Percentiles rank a stretch among this genome's conserved stretches.
Evolutionary conservation across 495 filamentous ascomycete species (phyloP).

Genomic region (Polyplosphaeria fusca): DNA sequence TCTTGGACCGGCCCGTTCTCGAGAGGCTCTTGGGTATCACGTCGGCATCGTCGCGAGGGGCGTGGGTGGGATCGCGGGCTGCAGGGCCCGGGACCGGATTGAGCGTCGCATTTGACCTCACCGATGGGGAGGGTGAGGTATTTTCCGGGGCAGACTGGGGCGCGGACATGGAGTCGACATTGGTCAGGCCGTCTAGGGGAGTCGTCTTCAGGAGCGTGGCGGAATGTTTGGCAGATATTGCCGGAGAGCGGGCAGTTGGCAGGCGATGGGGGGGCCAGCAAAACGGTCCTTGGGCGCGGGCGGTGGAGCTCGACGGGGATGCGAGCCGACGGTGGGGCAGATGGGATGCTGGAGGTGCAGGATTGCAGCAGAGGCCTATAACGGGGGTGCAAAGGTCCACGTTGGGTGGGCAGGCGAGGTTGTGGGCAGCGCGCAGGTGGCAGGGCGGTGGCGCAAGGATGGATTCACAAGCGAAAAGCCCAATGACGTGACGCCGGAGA

Average conservation of each 20-base stretch:
- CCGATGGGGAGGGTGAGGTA: slow-evolving; percentile 35
- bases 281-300: slow-evolving; percentile 2
- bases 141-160: slow-evolving; percentile 29
- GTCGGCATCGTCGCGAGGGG: slow-evolving; percentile 3
- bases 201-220: slow-evolving; percentile 20
- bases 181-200: slow-evolving; percentile 34
- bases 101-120: slow-evolving; percentile 31
- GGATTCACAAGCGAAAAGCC: neutral
- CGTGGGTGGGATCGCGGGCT: slow-evolving; percentile 10
- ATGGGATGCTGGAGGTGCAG: slow-evolving; percentile 1
- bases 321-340: neutral
- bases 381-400: neutral
- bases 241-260: slow-evolving; percentile 7
- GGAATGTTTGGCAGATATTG: slow-evolving; percentile 30
- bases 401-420: neutral
- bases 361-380: neutral
- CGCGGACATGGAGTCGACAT: slow-evolving; percentile 38
- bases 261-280: neutral
- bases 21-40: slow-evolving; percentile 33
- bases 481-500: neutral
- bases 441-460: neutral
- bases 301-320: neutral
- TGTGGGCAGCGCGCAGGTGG: neutral
- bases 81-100: neutral
- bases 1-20: slow-evolving; percentile 33